Evolutionary conservation across 805 yeast species (phyloP), one percentile per base, ranked within the genome.

Genomic region (Kuraishia floccosa): DNA sequence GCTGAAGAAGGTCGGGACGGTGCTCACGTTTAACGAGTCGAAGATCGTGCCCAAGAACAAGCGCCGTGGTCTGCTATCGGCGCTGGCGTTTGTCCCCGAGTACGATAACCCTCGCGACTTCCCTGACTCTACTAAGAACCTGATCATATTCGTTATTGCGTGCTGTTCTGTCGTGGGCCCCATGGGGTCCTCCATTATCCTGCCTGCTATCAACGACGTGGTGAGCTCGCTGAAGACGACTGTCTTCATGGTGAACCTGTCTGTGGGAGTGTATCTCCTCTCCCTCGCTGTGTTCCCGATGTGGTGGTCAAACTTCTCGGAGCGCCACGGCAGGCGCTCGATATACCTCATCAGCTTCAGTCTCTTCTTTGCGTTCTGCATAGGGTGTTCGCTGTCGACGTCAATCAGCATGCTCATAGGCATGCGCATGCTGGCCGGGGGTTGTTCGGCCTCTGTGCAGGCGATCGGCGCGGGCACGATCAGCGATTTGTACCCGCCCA

Each of bases 391-490:
- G 0, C 52, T 78, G 17, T 60, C 85, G 0, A 77, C 74, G 2
- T 62, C 55, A 33, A 75, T 84, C 20, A 63, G 64, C 1, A 59
- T 74, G 32, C 64, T 85, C 29, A 79, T 83, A 39, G 73, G 70
- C 2, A 68, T 84, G 33, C 62, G 95, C 41, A 68, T 80, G 4
- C 51, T 84, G 1, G 62, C 79, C 27, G 94, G 94, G 32, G 94
- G 85, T 0, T 70, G 78, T 36, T 78, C 87, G 2, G 91, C 91
- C 1, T 72, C 85, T 25, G 94, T 85, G 0, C 94, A 85, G 49
- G 71, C 87, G 13, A 84, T 84, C 18, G 94, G 94, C 4, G 94
- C 94, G 0, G 95, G 94, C 2, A 81, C 94, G 1, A 76, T 84
- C 13, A 68, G 82, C 14, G 95, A 85, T 46, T 47, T 85, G 22